These are phyloP conservation scores for Colletotrichum gigasporum DNA, from an alignment of 2,329 filamentous ascomycete species.

Conservation along the genomic window DNA sequence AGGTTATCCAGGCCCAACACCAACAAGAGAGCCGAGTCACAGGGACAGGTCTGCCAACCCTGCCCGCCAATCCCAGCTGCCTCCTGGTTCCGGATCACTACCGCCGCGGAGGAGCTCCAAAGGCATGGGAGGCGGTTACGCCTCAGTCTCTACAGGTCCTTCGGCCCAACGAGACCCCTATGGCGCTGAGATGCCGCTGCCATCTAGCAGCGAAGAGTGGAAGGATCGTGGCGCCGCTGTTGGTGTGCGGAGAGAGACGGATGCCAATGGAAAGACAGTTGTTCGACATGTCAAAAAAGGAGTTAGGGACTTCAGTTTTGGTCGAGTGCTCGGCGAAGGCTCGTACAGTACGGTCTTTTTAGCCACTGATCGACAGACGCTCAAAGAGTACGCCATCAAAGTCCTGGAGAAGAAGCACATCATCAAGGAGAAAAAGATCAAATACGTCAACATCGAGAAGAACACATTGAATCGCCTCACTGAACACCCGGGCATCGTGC, in stretches of 20 bases:
- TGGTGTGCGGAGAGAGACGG: conserved; percentile 81
- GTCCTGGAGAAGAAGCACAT: conserved; percentile 98
- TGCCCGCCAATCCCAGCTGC: conserved; percentile 60
- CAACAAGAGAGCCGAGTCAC: conserved; percentile 75
- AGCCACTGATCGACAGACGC: conserved; percentile 90
- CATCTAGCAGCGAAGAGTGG: conserved; percentile 86
- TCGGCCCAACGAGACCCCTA: conserved; percentile 42
- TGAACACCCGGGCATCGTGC: conserved; percentile 95
- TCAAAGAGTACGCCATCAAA: conserved; percentile 98
- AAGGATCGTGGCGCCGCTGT: conserved; percentile 94
- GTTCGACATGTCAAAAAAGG: conserved; percentile 93
- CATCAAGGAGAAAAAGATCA: conserved; percentile 99
- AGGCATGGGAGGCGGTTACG: conserved; percentile 69
- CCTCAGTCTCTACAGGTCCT: conserved; percentile 55
- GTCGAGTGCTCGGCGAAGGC: conserved; percentile 88
- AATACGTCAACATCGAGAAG: conserved; percentile 99
- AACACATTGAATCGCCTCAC: conserved; percentile 96
- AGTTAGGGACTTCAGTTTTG: conserved; percentile 96
- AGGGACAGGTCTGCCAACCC: conserved; percentile 74
- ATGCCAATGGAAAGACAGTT: conserved; percentile 83
- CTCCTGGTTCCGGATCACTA: conserved; percentile 67
- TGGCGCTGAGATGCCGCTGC: conserved; percentile 52
- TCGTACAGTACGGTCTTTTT: conserved; percentile 97
- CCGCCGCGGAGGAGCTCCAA: conserved; percentile 82
- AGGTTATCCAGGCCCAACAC: conserved; percentile 65